A percentile compares a stretch with the other conserved stretches of the same genome.
Evolutionary conservation across 164 flowering plant genomes (phyloP).

Genomic region (Hamamelis virginiana): DNA sequence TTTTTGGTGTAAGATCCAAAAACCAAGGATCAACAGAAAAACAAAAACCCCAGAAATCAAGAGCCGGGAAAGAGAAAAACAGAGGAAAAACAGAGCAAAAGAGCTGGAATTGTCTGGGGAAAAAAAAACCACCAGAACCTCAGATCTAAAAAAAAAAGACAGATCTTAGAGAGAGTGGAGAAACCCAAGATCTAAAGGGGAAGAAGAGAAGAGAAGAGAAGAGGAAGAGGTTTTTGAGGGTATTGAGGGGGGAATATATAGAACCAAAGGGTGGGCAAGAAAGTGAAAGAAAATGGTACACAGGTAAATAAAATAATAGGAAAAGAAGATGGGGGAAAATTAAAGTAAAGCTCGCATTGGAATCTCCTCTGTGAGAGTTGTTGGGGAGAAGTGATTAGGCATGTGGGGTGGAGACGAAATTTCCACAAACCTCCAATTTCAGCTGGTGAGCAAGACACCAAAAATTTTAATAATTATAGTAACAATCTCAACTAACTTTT

Average conservation of each 20-base stretch:
- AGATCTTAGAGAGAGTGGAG: conserved; percentile 1
- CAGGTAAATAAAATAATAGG: not conserved
- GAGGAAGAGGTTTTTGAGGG: conserved; percentile 47
- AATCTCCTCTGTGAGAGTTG: conserved; percentile 31
- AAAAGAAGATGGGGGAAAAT: conserved; percentile 4
- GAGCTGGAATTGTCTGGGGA: not conserved
- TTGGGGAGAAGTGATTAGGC: conserved; percentile 29
- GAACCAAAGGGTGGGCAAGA: conserved; percentile 22
- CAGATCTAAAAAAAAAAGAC: conserved; percentile 12
- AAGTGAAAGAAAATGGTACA: conserved; percentile 4
- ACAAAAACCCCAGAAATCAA: not conserved
- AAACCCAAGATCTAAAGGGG: conserved; percentile 9
- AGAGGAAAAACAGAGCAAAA: not conserved
- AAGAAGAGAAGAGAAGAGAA: conserved; percentile 22
- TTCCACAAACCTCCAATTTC: conserved; percentile 42
- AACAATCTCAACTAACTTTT: not conserved
- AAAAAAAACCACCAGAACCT: conserved; percentile 1
- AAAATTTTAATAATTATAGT: not conserved
- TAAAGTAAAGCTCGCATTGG: conserved; percentile 20
- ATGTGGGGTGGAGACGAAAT: conserved; percentile 37
- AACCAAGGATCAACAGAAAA: not conserved
- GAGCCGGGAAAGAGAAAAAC: not conserved
- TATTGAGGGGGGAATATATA: conserved; percentile 44
- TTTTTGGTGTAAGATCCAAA: not conserved
- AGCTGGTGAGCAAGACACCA: conserved; percentile 35